phyloP scores from a whole-genome alignment of 805 yeast species.

The Kodamaea fukazawae region DNA sequence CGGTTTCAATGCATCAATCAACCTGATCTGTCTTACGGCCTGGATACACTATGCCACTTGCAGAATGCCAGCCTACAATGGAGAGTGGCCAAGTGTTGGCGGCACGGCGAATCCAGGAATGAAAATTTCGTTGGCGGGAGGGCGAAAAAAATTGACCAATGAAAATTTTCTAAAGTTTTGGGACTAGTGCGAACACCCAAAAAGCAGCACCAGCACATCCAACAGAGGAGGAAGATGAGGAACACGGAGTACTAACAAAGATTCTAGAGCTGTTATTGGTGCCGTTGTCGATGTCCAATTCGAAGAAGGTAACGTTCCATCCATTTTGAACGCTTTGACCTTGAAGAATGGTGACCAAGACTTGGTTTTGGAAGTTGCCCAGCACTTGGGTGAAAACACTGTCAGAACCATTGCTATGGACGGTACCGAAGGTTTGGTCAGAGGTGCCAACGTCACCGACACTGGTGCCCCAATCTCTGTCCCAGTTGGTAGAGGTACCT shows the following conservation, averaged over 20 bases:
- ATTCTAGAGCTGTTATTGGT: conserved; percentile 88
- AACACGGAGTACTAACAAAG: conserved; percentile 40
- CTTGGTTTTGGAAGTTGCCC: conserved; percentile 96
- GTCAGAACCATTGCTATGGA: conserved; percentile 99
- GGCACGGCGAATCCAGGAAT: not conserved
- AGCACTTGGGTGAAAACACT: conserved; percentile 99
- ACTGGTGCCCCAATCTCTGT: conserved; percentile 98
- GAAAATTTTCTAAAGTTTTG: conserved; percentile 20
- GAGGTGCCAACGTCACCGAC: conserved; percentile 90
- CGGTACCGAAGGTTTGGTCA: conserved; percentile 99
- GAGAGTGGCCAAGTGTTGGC: too few species aligned
- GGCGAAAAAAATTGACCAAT: conserved; percentile 22
- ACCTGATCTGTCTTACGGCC: too few species aligned
- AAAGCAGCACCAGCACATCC: not conserved
- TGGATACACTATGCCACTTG: too few species aligned
- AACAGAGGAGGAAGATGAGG: too few species aligned
- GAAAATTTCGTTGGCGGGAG: conserved; percentile 2
- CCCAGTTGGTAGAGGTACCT: conserved; percentile 98
- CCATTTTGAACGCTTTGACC: conserved; percentile 94
- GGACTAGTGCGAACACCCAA: conserved; percentile 2
- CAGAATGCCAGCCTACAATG: too few species aligned
- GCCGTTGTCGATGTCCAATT: conserved; percentile 99
- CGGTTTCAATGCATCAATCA: not conserved
- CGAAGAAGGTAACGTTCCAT: conserved; percentile 96
- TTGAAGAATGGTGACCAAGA: conserved; percentile 74